Percentiles rank a stretch among this genome's conserved stretches.
Evolutionary conservation across 2,329 filamentous ascomycete genomes (phyloP).

Genomic region (Sporothrix curviconia): DNA sequence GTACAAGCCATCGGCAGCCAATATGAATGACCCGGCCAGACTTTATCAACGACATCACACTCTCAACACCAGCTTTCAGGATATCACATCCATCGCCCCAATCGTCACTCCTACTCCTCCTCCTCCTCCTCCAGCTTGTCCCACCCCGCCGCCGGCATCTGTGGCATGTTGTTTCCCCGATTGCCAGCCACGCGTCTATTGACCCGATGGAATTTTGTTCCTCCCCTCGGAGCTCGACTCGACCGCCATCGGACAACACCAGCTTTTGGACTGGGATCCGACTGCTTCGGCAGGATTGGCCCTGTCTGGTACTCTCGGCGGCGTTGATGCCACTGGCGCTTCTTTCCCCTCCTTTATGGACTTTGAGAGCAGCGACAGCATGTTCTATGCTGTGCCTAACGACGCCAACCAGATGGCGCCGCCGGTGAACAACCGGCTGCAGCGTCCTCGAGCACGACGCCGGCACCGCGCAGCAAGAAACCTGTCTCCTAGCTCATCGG

Average conservation of each 20-base stretch:
- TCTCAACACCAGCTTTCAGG: neutral
- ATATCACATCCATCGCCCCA: neutral
- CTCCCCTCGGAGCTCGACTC: conserved; percentile 28
- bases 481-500: conserved; percentile 42
- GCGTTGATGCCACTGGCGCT: neutral
- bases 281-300: neutral
- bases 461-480: conserved; percentile 33
- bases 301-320: neutral
- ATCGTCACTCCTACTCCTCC: conserved; percentile 7
- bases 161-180: neutral
- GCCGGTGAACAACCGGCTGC: conserved; percentile 11
- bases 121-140: neutral
- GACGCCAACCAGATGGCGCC: neutral
- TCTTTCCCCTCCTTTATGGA: neutral
- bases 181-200: conserved; percentile 19
- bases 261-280: conserved; percentile 26
- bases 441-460: conserved; percentile 20
- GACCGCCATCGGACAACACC: conserved; percentile 14
- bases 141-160: neutral
- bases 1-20: neutral
- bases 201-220: conserved; percentile 27
- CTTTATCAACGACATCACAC: conserved; percentile 1
- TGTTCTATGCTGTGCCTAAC: neutral
- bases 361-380: neutral
- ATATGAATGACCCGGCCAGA: neutral